Evolutionary conservation across 345 rosid species (phyloP).

Genomic region (Gossypium bickii): DNA sequence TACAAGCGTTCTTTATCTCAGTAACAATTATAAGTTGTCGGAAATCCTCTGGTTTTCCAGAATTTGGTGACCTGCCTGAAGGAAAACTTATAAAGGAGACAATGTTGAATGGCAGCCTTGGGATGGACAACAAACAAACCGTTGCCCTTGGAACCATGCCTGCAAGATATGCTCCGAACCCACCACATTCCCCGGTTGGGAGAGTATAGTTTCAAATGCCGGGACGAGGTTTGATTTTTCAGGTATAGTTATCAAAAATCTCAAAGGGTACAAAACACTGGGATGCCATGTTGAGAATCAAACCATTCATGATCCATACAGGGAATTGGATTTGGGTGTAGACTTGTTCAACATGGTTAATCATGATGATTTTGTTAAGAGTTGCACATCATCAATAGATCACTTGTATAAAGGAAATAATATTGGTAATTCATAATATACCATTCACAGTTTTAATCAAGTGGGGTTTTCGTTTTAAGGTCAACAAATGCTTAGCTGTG

Average conservation of each 20-base stretch:
- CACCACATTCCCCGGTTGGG: conserved; percentile 81
- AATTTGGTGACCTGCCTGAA: conserved; percentile 12
- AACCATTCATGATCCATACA: neutral
- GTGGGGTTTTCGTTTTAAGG: neutral
- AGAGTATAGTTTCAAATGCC: conserved; percentile 42
- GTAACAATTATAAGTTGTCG: conserved; percentile 44
- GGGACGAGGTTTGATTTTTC: conserved; percentile 7
- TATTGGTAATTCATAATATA: neutral
- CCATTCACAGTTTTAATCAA: conserved; percentile 2
- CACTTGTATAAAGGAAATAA: conserved; percentile 13
- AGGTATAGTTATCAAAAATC: conserved; percentile 5
- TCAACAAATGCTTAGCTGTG: neutral
- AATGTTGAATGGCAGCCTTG: conserved; percentile 15
- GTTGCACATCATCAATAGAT: neutral
- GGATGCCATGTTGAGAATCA: neutral
- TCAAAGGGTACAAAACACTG: neutral
- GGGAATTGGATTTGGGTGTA: neutral
- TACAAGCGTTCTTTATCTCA: conserved; percentile 71
- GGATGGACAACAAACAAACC: conserved; percentile 17
- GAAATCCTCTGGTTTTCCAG: conserved; percentile 31
- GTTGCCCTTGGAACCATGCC: conserved; percentile 23
- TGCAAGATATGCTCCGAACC: conserved; percentile 51
- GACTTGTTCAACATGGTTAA: conserved; percentile 5
- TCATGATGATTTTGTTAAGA: conserved; percentile 1
- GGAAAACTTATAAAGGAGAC: conserved; percentile 24